These are phyloP conservation scores for Geotrichum candidum DNA, from an alignment of 1,139 yeast species.

Conservation along the genomic window DNA sequence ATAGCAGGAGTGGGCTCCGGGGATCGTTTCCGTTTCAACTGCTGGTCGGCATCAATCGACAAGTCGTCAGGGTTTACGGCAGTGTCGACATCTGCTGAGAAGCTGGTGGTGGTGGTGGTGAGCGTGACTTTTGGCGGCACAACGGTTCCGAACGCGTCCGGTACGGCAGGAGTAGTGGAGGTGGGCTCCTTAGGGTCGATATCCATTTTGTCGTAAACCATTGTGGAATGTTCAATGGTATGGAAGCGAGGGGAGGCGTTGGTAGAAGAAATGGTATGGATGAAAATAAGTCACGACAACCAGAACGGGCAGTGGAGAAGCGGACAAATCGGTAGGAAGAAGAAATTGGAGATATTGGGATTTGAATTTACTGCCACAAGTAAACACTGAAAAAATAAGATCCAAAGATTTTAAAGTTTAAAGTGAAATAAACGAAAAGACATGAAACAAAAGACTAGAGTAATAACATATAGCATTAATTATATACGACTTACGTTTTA, in stretches of 20 bases:
- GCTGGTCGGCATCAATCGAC: background rate
- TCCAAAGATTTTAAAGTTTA: background rate
- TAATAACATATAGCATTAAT: no score
- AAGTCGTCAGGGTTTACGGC: background rate
- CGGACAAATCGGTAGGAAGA: background rate
- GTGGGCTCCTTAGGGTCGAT: background rate
- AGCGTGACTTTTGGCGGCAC: background rate
- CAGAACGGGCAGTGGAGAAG: background rate
- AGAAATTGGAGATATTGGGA: background rate
- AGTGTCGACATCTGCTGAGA: background rate
- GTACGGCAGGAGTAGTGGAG: background rate
- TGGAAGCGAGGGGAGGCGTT: background rate
- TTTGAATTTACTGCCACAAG: background rate
- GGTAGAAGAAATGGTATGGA: background rate
- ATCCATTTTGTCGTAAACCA: background rate
- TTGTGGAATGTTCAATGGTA: background rate
- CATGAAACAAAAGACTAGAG: background rate
- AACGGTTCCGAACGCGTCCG: background rate
- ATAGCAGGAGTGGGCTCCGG: background rate
- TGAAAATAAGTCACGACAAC: background rate
- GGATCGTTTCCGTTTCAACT: constrained; percentile 2
- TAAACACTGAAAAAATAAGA: background rate
- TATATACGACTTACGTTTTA: background rate
- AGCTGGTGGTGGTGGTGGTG: background rate
- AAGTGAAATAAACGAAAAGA: background rate